Evolutionary conservation across 2,329 filamentous ascomycete species (phyloP), one percentile per base, ranked within the genome.

Genomic region (Colletotrichum sidae): DNA sequence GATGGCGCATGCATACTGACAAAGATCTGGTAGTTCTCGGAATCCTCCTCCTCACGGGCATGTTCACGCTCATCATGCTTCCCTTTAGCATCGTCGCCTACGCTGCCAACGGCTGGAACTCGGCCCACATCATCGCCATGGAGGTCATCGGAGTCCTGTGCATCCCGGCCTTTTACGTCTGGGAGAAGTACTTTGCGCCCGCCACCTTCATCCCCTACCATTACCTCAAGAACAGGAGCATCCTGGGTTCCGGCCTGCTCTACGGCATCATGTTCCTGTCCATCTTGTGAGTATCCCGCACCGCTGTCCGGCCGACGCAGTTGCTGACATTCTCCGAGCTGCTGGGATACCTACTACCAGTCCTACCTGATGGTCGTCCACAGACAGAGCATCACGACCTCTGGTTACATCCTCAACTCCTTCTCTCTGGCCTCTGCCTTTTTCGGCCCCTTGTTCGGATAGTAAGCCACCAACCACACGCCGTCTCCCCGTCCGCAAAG

Each of bases 1-100:
- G 9, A 15, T 51, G 25, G 11, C 9, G 9, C 33, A 1, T 42
- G 5, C 1, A 2, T 25, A 25, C 25, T 25, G 25, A 25, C 25
- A 25, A 25, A 25, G 25, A 25, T 1, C 25, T 25, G 25, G 4
- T 13, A 78, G 68, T 81, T 12, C 59, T 83, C 37, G 85, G 86
- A 6, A 78, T 86, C 33, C 58, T 87, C 15, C 74, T 88, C 5
- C 55, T 87, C 69, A 77, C 81, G 37, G 75, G 73, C 8, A 84
- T 83, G 8, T 79, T 86, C 47, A 76, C 79, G 8, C 73, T 87
- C 34, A 83, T 90, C 69, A 75, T 89, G 37, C 78, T 90, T 2
- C 87, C 88, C 2, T 83, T 90, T 71, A 87, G 80, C 15, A 76
- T 89, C 17, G 80, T 79, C 12, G 73, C 77, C 15, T 78, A 76